Percentiles rank a stretch among this genome's conserved stretches.
Evolutionary conservation across 2,329 filamentous ascomycete species (phyloP).

Genomic region (Hypoxylon rubiginosum): DNA sequence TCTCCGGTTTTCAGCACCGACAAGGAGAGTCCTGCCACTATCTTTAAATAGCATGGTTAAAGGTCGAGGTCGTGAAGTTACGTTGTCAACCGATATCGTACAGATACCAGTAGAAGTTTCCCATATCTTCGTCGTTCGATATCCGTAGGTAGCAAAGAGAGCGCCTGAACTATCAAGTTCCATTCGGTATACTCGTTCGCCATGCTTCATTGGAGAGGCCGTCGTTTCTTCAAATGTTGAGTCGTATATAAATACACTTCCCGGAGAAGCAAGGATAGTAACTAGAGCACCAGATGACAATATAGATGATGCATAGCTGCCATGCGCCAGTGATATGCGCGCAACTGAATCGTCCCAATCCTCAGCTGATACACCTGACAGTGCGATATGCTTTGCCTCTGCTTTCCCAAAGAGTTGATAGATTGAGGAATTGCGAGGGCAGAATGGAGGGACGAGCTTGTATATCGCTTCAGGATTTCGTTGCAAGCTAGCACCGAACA

Average conservation of each 20-base stretch:
- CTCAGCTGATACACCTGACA: conserved; percentile 33
- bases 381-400: conserved; percentile 30
- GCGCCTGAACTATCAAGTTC: conserved; percentile 41
- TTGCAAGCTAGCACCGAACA: conserved; percentile 51
- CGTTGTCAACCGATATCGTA: conserved; percentile 39
- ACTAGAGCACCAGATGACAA: conserved; percentile 29
- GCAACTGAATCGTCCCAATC: conserved; percentile 50
- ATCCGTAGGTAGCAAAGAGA: conserved; percentile 50
- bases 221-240: conserved; percentile 41
- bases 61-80: conserved; percentile 43
- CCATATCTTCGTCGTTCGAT: conserved; percentile 48
- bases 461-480: conserved; percentile 53
- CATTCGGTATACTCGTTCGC: conserved; percentile 43
- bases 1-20: conserved; percentile 44
- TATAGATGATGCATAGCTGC: conserved; percentile 28
- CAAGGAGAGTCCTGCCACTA: conserved; percentile 40
- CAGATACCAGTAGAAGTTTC: conserved; percentile 46
- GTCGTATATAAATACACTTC: conserved; percentile 43
- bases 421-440: conserved; percentile 54
- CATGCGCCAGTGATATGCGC: conserved; percentile 31
- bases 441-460: conserved; percentile 56
- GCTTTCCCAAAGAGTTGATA: conserved; percentile 50
- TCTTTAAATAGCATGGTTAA: conserved; percentile 43
- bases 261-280: conserved; percentile 29
- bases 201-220: conserved; percentile 35